A percentile compares a stretch with the other conserved stretches of the same genome.
Conservation (phyloP, 2,329 filamentous ascomycete species). For the Fusarium torulosum region DNA sequence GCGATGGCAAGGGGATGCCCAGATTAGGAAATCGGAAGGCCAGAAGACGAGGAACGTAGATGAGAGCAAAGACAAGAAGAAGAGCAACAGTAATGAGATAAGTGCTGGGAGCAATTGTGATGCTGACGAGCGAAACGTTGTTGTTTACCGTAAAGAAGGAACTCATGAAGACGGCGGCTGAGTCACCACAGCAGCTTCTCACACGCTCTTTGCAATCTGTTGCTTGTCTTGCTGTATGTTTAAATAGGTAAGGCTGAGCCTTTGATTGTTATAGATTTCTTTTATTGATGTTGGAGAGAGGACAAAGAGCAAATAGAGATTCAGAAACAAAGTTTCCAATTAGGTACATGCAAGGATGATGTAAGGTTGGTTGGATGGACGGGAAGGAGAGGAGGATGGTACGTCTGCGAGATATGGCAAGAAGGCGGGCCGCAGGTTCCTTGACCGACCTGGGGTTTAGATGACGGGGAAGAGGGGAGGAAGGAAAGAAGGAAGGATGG, state of each 20-base stretch:
- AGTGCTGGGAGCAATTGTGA: slow-evolving; percentile 69
- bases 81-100: slow-evolving; percentile 66
- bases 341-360: slow-evolving; percentile 35
- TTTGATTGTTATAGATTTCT: neutral
- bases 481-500: slow-evolving; percentile 14
- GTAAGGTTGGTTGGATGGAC: slow-evolving; percentile 10
- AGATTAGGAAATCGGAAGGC: slow-evolving; percentile 52
- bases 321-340: slow-evolving; percentile 27
- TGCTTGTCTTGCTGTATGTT: slow-evolving; percentile 4
- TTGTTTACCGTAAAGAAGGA: slow-evolving; percentile 72
- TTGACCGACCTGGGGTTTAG: slow-evolving; percentile 25
- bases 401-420: neutral
- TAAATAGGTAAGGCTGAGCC: neutral
- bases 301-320: slow-evolving; percentile 24
- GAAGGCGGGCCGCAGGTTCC: slow-evolving; percentile 20
- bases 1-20: slow-evolving; percentile 51
- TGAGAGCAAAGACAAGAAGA: slow-evolving; percentile 63
- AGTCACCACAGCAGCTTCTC: slow-evolving; percentile 19
- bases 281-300: slow-evolving; percentile 5
- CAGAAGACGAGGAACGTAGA: slow-evolving; percentile 59
- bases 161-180: slow-evolving; percentile 61
- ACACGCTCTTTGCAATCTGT: neutral
- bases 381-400: neutral
- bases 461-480: slow-evolving; percentile 14
- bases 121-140: slow-evolving; percentile 70